Base-by-base conservation (phyloP, 768 basidiomycete species). In the Pholiota conissans region DNA sequence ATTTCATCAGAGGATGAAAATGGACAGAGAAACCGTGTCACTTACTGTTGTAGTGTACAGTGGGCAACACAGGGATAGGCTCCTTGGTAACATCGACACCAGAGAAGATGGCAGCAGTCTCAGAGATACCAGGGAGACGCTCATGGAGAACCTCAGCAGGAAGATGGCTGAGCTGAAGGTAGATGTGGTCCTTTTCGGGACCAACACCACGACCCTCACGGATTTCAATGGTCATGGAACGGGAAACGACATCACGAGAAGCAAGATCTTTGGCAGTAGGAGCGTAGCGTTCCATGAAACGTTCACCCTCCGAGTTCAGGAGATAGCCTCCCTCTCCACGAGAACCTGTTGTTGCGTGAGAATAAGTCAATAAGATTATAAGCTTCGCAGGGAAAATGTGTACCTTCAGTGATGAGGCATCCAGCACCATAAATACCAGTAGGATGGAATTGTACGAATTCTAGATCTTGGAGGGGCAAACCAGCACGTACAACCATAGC, bases 361-460 rank as follows among this genome's bases (percentile, higher is more conserved):
- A 54, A 27, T 56, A 24, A 57, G 20, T 10, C 39, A 49, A 16
- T 49, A 51, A 37, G 9, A 22, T 45, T 28, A 29, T 28, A 2
- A n/a, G n/a, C 16, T 20, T 32, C n/a, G 10, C n/a, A 30, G 37
- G n/a, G 26, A 42, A 52, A 27, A 9, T 16, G n/a, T n/a, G 53
- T 60, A 91, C 95, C 95, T 81, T 98, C 96, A 11, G 96, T 98
- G 71, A 99, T 99, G 63, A 99, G 82, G 76, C 97, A 99, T 48
- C 97, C 97, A 66, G 97, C 96, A 63, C 97, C 97, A 71, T 98
- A 99, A 68, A 99, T 98, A 75, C 97, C 97, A 46, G 97, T 98
- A 2, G 97, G 97, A 74, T 98, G 97, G 92, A 99, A 99, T 73
- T 99, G 97, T n/a, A 98, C 95, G 71, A 99, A 99, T 75, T 99